phyloP scores from a whole-genome alignment of 345 rosid genomes.

The Citrus medica region DNA sequence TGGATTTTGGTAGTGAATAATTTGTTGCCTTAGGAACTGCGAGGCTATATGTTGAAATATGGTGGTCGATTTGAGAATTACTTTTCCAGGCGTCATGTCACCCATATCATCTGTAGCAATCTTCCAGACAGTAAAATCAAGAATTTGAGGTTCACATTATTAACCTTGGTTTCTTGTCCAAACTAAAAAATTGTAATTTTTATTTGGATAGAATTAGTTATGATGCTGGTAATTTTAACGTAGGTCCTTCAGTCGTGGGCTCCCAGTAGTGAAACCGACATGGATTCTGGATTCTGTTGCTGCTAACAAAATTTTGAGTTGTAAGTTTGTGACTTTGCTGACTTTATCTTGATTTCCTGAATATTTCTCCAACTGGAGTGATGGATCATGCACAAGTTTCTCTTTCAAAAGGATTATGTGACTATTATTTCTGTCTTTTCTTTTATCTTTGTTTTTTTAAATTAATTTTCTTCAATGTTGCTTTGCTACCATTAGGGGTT shows the following conservation, averaged over 20 bases:
- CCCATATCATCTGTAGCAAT: slow-evolving; percentile 90
- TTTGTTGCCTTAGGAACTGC: slow-evolving; percentile 56
- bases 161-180: slow-evolving; percentile 4
- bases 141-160: slow-evolving; percentile 62
- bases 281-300: slow-evolving; percentile 83
- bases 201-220: background rate
- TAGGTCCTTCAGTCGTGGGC: slow-evolving; percentile 90
- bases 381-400: background rate
- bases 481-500: slow-evolving; percentile 51
- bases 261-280: slow-evolving; percentile 89
- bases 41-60: slow-evolving; percentile 62
- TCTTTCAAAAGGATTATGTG: background rate
- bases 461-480: slow-evolving; percentile 13
- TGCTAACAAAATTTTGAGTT: slow-evolving; percentile 70
- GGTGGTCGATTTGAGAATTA: slow-evolving; percentile 87
- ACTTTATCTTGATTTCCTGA: background rate
- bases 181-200: background rate
- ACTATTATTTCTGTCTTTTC: background rate
- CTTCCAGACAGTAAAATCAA: slow-evolving; percentile 84
- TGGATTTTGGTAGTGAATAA: background rate
- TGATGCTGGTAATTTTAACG: slow-evolving; percentile 17
- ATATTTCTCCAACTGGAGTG: background rate
- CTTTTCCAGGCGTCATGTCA: slow-evolving; percentile 75
- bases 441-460: background rate
- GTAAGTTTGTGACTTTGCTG: slow-evolving; percentile 46